Conservation (phyloP, 1,139 yeast species). For the Debaryomycetaceae sp. region DNA sequence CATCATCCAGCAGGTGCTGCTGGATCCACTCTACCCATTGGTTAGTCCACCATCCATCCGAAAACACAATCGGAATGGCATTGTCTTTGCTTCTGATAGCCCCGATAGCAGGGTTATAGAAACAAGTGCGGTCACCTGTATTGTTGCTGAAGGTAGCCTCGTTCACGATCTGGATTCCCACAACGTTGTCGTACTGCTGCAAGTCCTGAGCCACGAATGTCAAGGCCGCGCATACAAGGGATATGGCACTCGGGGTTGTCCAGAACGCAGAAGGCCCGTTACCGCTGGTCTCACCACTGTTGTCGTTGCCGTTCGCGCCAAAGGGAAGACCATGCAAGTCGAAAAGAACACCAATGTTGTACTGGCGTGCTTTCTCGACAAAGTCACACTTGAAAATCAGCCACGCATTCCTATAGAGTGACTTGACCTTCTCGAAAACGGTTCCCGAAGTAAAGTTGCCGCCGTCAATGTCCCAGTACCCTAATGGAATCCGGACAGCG, state of each 20-base stretch:
- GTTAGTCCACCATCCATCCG: constrained; percentile 91
- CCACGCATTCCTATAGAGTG: constrained; percentile 71
- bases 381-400: constrained; percentile 35
- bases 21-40: constrained; percentile 68
- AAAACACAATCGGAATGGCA: constrained; percentile 61
- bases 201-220: constrained; percentile 57
- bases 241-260: constrained; percentile 34
- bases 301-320: constrained; percentile 80
- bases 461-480: constrained; percentile 76
- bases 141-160: constrained; percentile 60
- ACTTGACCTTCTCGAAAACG: constrained; percentile 40
- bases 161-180: constrained; percentile 77
- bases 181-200: constrained; percentile 48
- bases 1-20: constrained; percentile 24
- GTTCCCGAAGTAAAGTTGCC: constrained; percentile 51
- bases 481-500: constrained; percentile 75
- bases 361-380: constrained; percentile 42
- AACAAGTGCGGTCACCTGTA: constrained; percentile 41
- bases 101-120: constrained; percentile 58
- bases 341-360: constrained; percentile 61
- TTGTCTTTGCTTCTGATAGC: constrained; percentile 47
- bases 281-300: constrained; percentile 55
- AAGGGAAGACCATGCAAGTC: constrained; percentile 89
- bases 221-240: constrained; percentile 39
- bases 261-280: constrained; percentile 63